phyloP scores from a whole-genome alignment of 2,329 filamentous ascomycete species.

The Hortaea werneckii region DNA sequence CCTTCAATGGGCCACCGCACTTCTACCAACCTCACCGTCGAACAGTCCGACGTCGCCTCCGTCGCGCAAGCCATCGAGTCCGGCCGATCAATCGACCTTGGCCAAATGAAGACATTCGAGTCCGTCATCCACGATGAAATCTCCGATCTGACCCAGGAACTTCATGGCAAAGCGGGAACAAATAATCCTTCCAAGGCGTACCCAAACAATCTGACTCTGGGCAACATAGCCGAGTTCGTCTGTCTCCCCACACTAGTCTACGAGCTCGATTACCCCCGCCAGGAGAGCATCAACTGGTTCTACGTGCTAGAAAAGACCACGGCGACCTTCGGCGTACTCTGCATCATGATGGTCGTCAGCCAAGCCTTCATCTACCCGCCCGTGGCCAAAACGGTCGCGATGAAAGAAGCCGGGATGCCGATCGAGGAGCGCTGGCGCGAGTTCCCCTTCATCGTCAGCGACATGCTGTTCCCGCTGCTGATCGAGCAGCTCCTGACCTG shows the following conservation, averaged over 20 bases:
- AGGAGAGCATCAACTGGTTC: slow-evolving; percentile 58
- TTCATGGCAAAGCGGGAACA: slow-evolving; percentile 55
- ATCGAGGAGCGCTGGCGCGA: slow-evolving; percentile 51
- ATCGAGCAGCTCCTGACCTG: slow-evolving; percentile 68
- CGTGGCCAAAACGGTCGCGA: slow-evolving; percentile 54
- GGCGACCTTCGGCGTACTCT: slow-evolving; percentile 62
- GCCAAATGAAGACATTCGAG: slow-evolving; percentile 55
- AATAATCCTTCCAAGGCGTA: slow-evolving; percentile 45
- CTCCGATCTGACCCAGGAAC: slow-evolving; percentile 53
- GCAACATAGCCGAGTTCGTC: slow-evolving; percentile 55
- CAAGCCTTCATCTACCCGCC: slow-evolving; percentile 71
- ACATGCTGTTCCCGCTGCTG: slow-evolving; percentile 69
- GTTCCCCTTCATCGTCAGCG: slow-evolving; percentile 65
- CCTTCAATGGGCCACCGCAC: slow-evolving; percentile 30
- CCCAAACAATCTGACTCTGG: slow-evolving; percentile 56
- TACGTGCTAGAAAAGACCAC: slow-evolving; percentile 64
- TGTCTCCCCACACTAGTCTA: slow-evolving; percentile 68
- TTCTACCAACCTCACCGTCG: slow-evolving; percentile 34
- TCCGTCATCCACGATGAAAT: slow-evolving; percentile 57
- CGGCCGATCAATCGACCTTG: slow-evolving; percentile 47
- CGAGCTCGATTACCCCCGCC: slow-evolving; percentile 67
- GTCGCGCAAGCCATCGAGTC: slow-evolving; percentile 55
- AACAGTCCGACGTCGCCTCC: slow-evolving; percentile 48
- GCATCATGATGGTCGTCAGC: slow-evolving; percentile 69
- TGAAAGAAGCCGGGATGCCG: slow-evolving; percentile 57